A percentile compares a stretch with the other conserved stretches of the same genome.
Conservation (phyloP, 148 eudicot species). For the Arbutus unedo region DNA sequence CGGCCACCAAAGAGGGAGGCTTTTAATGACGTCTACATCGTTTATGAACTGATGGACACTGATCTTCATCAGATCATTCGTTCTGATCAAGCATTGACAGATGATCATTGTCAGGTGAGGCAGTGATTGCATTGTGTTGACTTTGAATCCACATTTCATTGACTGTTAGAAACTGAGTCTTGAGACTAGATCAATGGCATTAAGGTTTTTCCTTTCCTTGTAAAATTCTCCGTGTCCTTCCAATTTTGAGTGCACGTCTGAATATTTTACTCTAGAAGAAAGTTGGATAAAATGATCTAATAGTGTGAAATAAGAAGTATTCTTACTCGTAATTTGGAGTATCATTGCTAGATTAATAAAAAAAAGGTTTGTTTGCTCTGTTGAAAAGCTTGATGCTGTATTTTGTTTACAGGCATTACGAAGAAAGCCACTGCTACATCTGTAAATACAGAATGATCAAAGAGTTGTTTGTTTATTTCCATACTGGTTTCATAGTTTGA, state of each 20-base stretch:
- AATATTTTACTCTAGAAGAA: neutral
- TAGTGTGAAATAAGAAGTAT: neutral
- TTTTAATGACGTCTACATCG: constrained; percentile 70
- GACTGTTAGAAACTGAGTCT: neutral
- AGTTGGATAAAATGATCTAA: neutral
- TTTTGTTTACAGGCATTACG: too few relatives aligned
- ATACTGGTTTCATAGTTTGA: neutral
- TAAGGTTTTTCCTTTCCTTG: neutral
- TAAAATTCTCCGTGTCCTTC: neutral
- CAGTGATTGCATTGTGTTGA: neutral
- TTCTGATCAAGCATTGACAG: constrained; percentile 55
- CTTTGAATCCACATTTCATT: constrained; percentile 6
- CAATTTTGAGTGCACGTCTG: neutral
- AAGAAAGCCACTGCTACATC: neutral
- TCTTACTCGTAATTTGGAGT: neutral
- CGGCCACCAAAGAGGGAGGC: constrained; percentile 59
- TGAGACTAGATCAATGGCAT: neutral
- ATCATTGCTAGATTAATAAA: neutral
- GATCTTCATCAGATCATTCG: constrained; percentile 76
- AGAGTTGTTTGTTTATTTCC: neutral
- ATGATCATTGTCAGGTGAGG: constrained; percentile 63
- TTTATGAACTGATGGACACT: constrained; percentile 78
- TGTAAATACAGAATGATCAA: neutral
- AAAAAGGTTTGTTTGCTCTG: neutral
- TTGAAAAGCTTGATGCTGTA: neutral